Conservation (phyloP, 2,329 filamentous ascomycete genomes). For the Leptoxyphium fumago region DNA sequence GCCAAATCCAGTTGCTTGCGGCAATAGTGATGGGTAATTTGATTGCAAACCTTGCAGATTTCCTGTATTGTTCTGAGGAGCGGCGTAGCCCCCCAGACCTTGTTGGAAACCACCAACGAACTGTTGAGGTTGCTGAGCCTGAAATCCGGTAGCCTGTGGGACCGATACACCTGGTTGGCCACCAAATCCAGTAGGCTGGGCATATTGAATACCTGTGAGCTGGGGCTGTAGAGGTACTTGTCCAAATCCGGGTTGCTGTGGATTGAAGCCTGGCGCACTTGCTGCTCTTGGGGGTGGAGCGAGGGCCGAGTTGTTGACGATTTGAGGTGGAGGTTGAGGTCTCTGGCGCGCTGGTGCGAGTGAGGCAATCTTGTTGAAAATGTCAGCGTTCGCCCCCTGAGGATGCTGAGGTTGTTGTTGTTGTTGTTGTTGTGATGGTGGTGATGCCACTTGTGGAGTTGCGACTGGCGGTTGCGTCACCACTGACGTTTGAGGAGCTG, state of each 20-base stretch:
- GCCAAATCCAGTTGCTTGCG: constrained; percentile 44
- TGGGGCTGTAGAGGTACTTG: constrained; percentile 63
- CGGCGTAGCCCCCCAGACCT: background rate
- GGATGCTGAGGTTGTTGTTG: constrained; percentile 26
- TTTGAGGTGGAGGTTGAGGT: constrained; percentile 51
- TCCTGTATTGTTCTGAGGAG: background rate
- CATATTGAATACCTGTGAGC: constrained; percentile 53
- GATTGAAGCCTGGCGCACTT: constrained; percentile 61
- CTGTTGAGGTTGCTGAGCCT: background rate
- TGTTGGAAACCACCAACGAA: background rate
- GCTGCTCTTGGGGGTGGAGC: constrained; percentile 70
- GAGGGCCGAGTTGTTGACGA: constrained; percentile 48
- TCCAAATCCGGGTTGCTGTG: constrained; percentile 47
- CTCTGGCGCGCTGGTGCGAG: constrained; percentile 41
- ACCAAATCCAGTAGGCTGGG: constrained; percentile 20
- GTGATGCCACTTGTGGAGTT: constrained; percentile 27
- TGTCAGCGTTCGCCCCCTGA: constrained; percentile 27
- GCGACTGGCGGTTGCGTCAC: constrained; percentile 12
- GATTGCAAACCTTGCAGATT: constrained; percentile 17
- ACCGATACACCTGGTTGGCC: constrained; percentile 17
- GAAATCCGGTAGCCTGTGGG: constrained; percentile 16
- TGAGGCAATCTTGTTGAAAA: constrained; percentile 36
- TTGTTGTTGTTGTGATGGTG: constrained; percentile 22
- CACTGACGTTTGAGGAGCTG: constrained; percentile 12
- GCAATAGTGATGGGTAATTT: constrained; percentile 17